Evolutionary conservation across 2,329 filamentous ascomycete species (phyloP), one percentile per base, ranked within the genome.

Genomic region (Sporothrix mexicana): DNA sequence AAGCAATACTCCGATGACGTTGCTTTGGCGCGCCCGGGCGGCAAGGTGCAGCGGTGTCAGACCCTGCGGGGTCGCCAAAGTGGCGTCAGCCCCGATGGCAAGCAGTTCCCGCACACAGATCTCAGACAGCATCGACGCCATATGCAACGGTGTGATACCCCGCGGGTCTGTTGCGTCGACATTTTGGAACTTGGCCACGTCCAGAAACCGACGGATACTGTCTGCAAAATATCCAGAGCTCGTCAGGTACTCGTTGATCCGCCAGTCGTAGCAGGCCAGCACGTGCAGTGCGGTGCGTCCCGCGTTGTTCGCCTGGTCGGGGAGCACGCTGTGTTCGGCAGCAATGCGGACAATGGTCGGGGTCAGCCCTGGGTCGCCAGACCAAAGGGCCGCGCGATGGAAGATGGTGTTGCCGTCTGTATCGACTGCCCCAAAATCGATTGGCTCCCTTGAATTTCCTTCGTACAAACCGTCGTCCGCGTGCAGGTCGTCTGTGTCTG

Each of bases 11-110:
- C 53, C 53, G 13, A 30, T 20, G 13, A 57, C 15, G 7, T 59
- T 59, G 55, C 55, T 59, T 23, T 59, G 55, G 23, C 55, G 55
- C 15, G 55, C 55, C 3, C 55, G 55, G 55, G 55, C 55, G 8
- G 55, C 55, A 8, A 59, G 55, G 15, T 59, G 55, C 55, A 59
- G 15, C 4, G 55, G 55, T 6, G 55, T 59, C 23, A 59, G 23
- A 23, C 55, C 55, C 17, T 59, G 55, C 7, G 10, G 15, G 3
- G 55, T 59, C 2, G 55, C n/a, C 6, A 12, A 20, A 20, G 12
- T 15, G 2, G 55, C 3, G n/a, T 59, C 55, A 2, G 55, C 55
- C 1, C 55, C 55, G 20, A 17, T 17, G 25, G 55, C 55, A n/a
- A 59, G 55, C n/a, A 59, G 23, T 23, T 59, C 55, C 2, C n/a